Percentiles rank a stretch among this genome's conserved stretches.
Conservation (phyloP, 2,329 filamentous ascomycete genomes). For the Phyllachora maydis region DNA sequence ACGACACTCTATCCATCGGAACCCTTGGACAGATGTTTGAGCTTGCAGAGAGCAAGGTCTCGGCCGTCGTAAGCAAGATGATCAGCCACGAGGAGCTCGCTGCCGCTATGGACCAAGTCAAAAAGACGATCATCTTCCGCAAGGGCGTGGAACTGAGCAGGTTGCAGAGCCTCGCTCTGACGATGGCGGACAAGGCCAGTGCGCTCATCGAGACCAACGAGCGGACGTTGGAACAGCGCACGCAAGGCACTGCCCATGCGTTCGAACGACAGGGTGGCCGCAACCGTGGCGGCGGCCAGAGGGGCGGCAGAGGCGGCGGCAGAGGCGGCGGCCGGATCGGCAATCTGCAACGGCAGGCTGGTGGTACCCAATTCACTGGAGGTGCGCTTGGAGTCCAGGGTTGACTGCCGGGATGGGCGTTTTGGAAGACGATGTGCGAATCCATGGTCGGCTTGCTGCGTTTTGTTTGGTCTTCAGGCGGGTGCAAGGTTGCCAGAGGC, state of each 20-base stretch:
- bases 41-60: conserved; percentile 72
- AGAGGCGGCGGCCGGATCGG: conserved; percentile 33
- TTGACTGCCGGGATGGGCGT: too few species aligned
- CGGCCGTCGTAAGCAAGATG: conserved; percentile 97
- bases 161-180: conserved; percentile 85
- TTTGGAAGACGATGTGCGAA: too few species aligned
- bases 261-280: conserved; percentile 77
- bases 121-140: conserved; percentile 92
- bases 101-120: conserved; percentile 93
- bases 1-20: conserved; percentile 79
- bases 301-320: conserved; percentile 40
- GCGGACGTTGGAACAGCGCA: conserved; percentile 89
- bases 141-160: conserved; percentile 97
- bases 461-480: too few species aligned
- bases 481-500: too few species aligned
- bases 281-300: conserved; percentile 37
- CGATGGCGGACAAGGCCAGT: conserved; percentile 89
- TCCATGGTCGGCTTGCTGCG: too few species aligned
- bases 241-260: conserved; percentile 83
- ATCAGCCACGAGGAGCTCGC: conserved; percentile 97
- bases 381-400: conserved; percentile 66
- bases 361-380: conserved; percentile 64
- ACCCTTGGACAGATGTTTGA: conserved; percentile 92
- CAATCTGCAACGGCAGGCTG: conserved; percentile 42
- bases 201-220: conserved; percentile 93